phyloP scores from a whole-genome alignment of 768 basidiomycete genomes.

The Rhizopogon vulgaris region DNA sequence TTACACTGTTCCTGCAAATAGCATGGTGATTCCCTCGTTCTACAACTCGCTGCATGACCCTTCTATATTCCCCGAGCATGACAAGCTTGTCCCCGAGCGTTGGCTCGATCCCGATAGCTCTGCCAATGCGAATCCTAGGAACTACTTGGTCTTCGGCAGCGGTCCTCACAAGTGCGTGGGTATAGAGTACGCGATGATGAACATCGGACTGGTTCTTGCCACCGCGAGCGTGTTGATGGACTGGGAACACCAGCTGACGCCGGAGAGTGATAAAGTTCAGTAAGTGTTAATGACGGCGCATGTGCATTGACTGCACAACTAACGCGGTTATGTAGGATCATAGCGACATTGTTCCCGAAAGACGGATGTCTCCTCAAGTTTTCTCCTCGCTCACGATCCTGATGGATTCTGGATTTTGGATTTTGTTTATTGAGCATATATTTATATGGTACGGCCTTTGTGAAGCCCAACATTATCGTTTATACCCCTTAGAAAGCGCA shows the following conservation, averaged over 20 bases:
- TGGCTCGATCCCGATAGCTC: conserved; percentile 81
- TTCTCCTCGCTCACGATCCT: conserved; percentile 44
- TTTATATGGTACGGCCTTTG: background rate
- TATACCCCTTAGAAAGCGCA: conserved; percentile 7
- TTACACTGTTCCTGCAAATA: conserved; percentile 86
- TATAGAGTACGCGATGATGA: conserved; percentile 87
- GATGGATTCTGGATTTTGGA: background rate
- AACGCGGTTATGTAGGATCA: conserved; percentile 48
- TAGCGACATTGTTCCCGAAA: conserved; percentile 95
- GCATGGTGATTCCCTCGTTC: conserved; percentile 94
- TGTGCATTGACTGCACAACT: background rate
- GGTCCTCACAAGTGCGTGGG: conserved; percentile 94
- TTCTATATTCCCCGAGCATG: conserved; percentile 81
- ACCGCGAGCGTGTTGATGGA: conserved; percentile 76
- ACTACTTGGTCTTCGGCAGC: conserved; percentile 93
- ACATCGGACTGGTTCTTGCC: conserved; percentile 80
- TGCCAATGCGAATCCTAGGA: conserved; percentile 83
- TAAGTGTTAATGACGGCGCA: conserved; percentile 34
- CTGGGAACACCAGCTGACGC: conserved; percentile 84
- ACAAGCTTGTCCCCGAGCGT: conserved; percentile 78
- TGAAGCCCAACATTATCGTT: background rate
- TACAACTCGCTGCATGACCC: conserved; percentile 92
- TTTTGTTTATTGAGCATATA: background rate
- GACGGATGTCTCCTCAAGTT: conserved; percentile 84
- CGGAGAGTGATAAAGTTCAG: conserved; percentile 74